These are phyloP conservation scores for Penicillium cinerascens DNA, from an alignment of 495 filamentous ascomycete species.

Conservation along the genomic window DNA sequence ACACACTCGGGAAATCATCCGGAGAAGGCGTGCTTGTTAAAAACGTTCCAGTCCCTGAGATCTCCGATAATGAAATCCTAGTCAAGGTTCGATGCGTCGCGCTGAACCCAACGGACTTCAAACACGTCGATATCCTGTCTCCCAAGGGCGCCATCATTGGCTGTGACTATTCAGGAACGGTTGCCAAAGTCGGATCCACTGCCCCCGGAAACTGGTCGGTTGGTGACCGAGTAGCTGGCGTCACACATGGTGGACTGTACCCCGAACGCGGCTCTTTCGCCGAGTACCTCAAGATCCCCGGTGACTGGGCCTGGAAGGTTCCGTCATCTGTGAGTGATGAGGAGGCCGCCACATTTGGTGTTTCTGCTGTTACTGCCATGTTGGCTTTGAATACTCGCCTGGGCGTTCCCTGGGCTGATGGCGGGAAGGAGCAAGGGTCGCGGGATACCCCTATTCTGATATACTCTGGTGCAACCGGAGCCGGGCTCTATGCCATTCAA, in stretches of 20 bases:
- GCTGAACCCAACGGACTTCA: slow-evolving; percentile 56
- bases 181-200: slow-evolving; percentile 36
- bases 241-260: slow-evolving; percentile 20
- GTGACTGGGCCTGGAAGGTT: slow-evolving; percentile 46
- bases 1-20: background rate
- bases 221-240: slow-evolving; percentile 21
- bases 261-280: slow-evolving; percentile 36
- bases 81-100: slow-evolving; percentile 39
- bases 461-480: slow-evolving; percentile 5
- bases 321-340: slow-evolving; percentile 47
- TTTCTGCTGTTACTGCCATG: slow-evolving; percentile 41
- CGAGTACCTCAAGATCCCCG: slow-evolving; percentile 44
- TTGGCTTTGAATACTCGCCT: slow-evolving; percentile 2
- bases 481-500: slow-evolving; percentile 4
- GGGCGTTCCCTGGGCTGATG: slow-evolving; percentile 1
- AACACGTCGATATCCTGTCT: slow-evolving; percentile 38
- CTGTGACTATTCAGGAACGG: slow-evolving; percentile 51
- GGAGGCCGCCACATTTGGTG: slow-evolving; percentile 47
- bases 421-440: background rate
- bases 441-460: slow-evolving; percentile 4
- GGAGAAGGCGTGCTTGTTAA: slow-evolving; percentile 9
- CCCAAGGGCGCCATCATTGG: slow-evolving; percentile 40
- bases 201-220: slow-evolving; percentile 29
- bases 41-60: slow-evolving; percentile 2
- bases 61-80: slow-evolving; percentile 35